Evolutionary conservation across 345 rosid genomes (phyloP), one percentile per base, ranked within the genome.

Genomic region (Bruguiera sexangula): DNA sequence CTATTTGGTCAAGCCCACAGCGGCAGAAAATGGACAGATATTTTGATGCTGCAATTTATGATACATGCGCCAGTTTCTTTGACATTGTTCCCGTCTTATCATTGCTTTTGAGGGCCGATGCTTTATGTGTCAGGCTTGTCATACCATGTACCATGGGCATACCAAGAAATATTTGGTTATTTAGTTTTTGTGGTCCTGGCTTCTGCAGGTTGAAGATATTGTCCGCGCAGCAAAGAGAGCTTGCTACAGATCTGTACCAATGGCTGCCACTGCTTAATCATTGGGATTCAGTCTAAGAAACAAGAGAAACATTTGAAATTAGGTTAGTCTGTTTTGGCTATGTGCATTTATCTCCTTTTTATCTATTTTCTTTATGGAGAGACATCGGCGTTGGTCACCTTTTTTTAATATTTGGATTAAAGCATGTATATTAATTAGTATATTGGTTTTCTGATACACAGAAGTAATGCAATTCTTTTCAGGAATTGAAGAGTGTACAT

Each of bases 141-240:
- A 43, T 46, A 59, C 9, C 37, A 29, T 26, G 4, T 26, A 36
- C 50, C 16, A 43, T 43, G 16, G 19, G 50, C 50, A 2, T 43
- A 43, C 50, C 50, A 43, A 43, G 50, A 43, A 43, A 43, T 43
- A 11, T 13, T 43, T 43, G 4, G 18, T 43, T 26, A 50, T 46
- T 43, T 51, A 43, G 48, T 85, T 86, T 43, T 60, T 69, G 58
- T 37, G 36, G 9, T 54, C 19, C 13, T 24, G n/a, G 59, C 26
- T 48, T 58, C 29, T 72, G 74, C 72, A 88, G 93, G 74, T 85
- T 50, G 89, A 85, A 67, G 91, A 86, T 68, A 85, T 88, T 39
- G 85, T 85, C 11, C 87, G 86, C 56, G 89, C 87, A 19, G 87
- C 84, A 16, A 86, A 82, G 84, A 83, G 87, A 81, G 86, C 82